Evolutionary conservation across 768 basidiomycete species (phyloP).

Genomic region (Collybiopsis confluens): DNA sequence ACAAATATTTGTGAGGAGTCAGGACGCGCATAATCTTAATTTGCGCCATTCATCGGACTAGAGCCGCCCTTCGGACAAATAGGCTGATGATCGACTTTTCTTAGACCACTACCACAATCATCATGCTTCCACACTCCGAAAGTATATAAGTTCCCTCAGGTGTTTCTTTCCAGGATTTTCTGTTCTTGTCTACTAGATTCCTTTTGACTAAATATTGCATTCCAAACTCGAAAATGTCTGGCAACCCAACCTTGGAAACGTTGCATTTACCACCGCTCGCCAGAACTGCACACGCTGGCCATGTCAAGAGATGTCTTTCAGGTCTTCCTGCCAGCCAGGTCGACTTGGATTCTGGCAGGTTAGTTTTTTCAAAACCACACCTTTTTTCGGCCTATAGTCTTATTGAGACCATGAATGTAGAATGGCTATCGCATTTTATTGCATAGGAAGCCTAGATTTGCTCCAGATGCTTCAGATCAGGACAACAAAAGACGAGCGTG

Average conservation of each 20-base stretch:
- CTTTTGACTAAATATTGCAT: constrained; percentile 17
- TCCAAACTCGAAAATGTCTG: constrained; percentile 30
- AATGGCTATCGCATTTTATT: constrained; percentile 85
- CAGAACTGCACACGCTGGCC: constrained; percentile 37
- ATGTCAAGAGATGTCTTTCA: constrained; percentile 47
- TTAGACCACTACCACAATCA: neutral
- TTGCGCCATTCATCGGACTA: too few relatives aligned
- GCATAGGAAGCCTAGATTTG: constrained; percentile 79
- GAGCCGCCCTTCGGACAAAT: neutral
- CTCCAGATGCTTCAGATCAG: constrained; percentile 49
- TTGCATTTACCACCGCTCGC: constrained; percentile 6
- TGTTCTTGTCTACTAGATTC: neutral
- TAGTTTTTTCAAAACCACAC: neutral
- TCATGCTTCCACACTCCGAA: neutral
- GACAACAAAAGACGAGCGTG: constrained; percentile 47
- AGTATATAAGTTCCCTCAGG: neutral
- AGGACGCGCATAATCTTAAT: too few relatives aligned
- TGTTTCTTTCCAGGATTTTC: neutral
- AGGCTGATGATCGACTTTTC: constrained; percentile 6
- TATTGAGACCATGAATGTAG: constrained; percentile 31
- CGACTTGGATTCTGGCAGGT: constrained; percentile 56
- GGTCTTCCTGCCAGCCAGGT: constrained; percentile 51
- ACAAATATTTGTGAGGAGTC: too few relatives aligned
- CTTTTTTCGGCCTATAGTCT: neutral
- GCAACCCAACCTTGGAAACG: constrained; percentile 6